A percentile compares a stretch with the other conserved stretches of the same genome.
phyloP scores from a whole-genome alignment of 352 stramenopile species.

The Aphanomyces euteiches region DNA sequence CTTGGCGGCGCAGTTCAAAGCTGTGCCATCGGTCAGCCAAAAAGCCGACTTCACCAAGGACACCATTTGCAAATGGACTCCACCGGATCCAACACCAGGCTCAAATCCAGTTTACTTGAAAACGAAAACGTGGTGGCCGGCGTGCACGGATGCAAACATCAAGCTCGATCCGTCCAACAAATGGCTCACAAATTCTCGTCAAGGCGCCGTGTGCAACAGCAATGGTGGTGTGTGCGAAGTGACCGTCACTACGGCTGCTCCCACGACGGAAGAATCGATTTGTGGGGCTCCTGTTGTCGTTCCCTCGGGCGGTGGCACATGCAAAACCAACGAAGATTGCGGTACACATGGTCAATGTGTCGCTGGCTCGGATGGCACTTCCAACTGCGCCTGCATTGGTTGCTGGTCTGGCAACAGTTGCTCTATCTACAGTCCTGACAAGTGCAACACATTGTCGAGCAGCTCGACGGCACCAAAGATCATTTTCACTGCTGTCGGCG shows the following conservation, averaged over 20 bases:
- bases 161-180: conserved; percentile 61
- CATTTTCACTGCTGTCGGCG: conserved; percentile 69
- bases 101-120: conserved; percentile 53
- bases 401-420: conserved; percentile 79
- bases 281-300: conserved; percentile 63
- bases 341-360: conserved; percentile 72
- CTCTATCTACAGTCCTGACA: conserved; percentile 67
- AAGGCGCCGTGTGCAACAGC: conserved; percentile 67
- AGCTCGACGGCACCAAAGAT: conserved; percentile 55
- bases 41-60: conserved; percentile 33
- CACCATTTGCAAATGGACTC: conserved; percentile 63
- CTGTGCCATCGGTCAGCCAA: conserved; percentile 24
- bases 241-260: conserved; percentile 39
- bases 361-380: conserved; percentile 44
- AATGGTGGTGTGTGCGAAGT: conserved; percentile 56
- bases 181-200: conserved; percentile 66
- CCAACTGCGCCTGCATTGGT: conserved; percentile 58
- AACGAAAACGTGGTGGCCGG: conserved; percentile 59
- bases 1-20: conserved; percentile 59
- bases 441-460: conserved; percentile 61
- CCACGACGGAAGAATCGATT: conserved; percentile 73
- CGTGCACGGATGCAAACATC: conserved; percentile 42
- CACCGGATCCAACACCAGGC: conserved; percentile 33
- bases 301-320: conserved; percentile 59
- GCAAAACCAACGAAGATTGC: conserved; percentile 60